Base-by-base conservation (phyloP, 2,329 filamentous ascomycete genomes). In the Penicillium vulpinum region DNA sequence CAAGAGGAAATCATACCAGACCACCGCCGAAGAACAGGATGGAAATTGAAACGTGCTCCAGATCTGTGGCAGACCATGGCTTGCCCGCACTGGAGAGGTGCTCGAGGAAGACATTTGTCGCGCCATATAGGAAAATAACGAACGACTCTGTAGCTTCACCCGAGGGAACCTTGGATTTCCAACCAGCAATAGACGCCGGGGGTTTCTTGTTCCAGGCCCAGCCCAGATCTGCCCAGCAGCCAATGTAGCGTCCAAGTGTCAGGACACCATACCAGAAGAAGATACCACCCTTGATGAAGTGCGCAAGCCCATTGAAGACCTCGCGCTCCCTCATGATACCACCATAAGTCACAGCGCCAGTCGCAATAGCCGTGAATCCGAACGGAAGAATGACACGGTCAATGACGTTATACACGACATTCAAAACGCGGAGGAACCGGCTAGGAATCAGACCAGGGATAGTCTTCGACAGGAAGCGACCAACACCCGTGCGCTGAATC, bases 151-250 rank as follows among this genome's bases (percentile, higher is more conserved):
- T 85, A 66, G 96, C 96, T 76, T 97, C 93, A 24, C 90, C 91
- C 0, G 90, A 90, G 1, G 89, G 90, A 29, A 85, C 66, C 44
- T 73, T 77, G 38, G 80, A 74, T 49, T 85, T 85, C 83, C 88
- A 88, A 62, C 84, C 81, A 18, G 85, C 81, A 13, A 85, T 70
- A 10, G 79, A 79, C 57, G 75, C 73, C 5, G 78, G 70, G 9
- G 91, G 91, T 58, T 89, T 89, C 58, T 92, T 75, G 68, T 97
- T 97, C 93, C 93, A 97, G 0, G 92, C 91, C 93, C 93, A 97
- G 63, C 93, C 93, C 55, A 93, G 83, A 58, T 96, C 90, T 56
- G 89, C 87, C 72, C 96, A 97, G 72, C 89, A 90, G 26, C 93
- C 93, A 69, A 92, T 86, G 89, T 91, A 97, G 54, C 93, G 88